Base-by-base conservation (phyloP, 352 stramenopile genomes). In the Blastocystis sp. region DNA sequence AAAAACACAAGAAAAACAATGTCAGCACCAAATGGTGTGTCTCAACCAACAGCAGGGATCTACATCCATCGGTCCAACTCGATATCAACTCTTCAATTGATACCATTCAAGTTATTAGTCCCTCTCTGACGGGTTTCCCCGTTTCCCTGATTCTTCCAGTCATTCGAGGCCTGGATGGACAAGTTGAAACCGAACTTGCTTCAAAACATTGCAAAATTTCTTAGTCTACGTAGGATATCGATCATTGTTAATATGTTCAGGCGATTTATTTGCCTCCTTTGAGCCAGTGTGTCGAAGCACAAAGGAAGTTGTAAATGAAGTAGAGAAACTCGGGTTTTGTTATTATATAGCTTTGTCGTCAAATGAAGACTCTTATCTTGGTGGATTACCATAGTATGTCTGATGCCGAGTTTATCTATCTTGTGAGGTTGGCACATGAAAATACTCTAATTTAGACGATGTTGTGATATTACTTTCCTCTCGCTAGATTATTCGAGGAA, bases 141-240 rank as follows among this genome's bases (percentile, higher is more conserved):
- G 13, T 43, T 70, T 70, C 62, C 26, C 62, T 34, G 7, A 20
- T 70, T 41, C 41, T 70, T n/a, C 20, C 18, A 9, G 7, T 41
- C 8, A 70, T 8, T 77, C 15, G 50, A 80, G 26, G 6, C 5
- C n/a, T 43, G 3, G 26, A 82, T 82, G 73, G 73, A 82, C 34
- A 15, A n/a, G 39, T 37, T 82, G 45, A 6, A 82, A 26, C 73
- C 41, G 15, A 37, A 26, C 50, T 23, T 82, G 34, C 73, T 82
- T 23, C 73, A 82, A 43, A 82, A 82, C 26, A 82, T 82, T 66
- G 73, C 73, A 26, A 82, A 82, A 82, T 82, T 82, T 54, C 50
- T 82, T 15, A 82, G 53, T 41, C 54, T 82, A n/a, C 47, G 73
- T 82, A 26, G 29, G 7, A n/a, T 23, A 64, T 37, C 15, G n/a